Evolutionary conservation across 306 rosid genomes (phyloP), one percentile per base, ranked within the genome.

Genomic region (Geum urbanum): DNA sequence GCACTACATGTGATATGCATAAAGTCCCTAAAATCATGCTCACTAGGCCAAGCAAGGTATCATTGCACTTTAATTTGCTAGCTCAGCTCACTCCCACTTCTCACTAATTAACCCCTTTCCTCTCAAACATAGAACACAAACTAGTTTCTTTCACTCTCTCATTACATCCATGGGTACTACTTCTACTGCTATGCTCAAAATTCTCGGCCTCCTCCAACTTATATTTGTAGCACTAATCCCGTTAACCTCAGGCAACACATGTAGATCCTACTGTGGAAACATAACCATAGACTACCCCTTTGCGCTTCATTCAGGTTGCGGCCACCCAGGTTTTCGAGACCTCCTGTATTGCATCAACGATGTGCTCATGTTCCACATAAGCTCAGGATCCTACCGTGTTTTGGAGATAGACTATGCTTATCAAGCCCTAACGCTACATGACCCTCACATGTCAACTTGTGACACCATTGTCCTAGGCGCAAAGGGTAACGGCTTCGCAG

Each of bases 251-350:
- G 20, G 61, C 67, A 74, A 52, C 45, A 39, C 87, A 35, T 95
- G 99, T 68, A 76, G 97, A 57, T 89, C 97, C 14, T 95, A 81
- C 39, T 95, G 99, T 48, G 99, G 97, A 18, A 95, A 95, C 84
- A 72, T 95, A 71, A 95, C 96, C 66, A 49, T 95, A 24, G 97
- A 89, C 57, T 95, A 95, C 79, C 99, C 99, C 7, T 95, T 95
- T 56, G 81, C 96, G 0, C 82, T 87, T 62, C 83, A 82, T 24
- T 61, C 85, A 52, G 99, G 99, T 0, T 95, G 97, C 54, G 99
- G 99, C n/a, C 99, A 95, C 81, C 97, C 95, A 0, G 97, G 97
- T 45, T 95, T 84, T 66, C 86, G 91, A 9, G 97, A 95, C n/a
- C 95, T 95, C 15, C 74, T 95, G 5, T 95, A 73, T 70, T 95